A percentile compares a stretch with the other conserved stretches of the same genome.
Conservation (phyloP, 2,329 filamentous ascomycete species). For the Tolypocladium ovalisporum region DNA sequence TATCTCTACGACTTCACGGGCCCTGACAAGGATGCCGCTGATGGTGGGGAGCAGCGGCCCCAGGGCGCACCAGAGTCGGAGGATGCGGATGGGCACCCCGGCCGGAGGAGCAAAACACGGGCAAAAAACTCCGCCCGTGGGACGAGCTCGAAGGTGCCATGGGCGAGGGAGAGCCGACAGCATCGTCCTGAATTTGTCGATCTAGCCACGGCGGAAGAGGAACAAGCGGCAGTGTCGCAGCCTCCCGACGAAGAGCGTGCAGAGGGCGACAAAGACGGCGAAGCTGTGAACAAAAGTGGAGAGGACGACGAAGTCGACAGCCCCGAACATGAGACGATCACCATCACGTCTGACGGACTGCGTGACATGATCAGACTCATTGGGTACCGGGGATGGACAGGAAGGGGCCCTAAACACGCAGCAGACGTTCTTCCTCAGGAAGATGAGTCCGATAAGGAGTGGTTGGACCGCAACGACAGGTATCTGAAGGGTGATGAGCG, state of each 20-base stretch:
- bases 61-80: background rate
- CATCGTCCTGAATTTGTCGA: background rate
- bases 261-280: background rate
- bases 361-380: background rate
- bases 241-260: background rate
- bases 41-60: background rate
- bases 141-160: background rate
- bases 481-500: background rate
- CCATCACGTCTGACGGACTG: background rate
- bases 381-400: background rate
- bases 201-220: background rate
- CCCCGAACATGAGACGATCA: background rate
- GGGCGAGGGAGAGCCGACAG: background rate
- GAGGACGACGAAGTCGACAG: background rate
- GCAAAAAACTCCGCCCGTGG: background rate
- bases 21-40: background rate
- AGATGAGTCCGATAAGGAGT: background rate
- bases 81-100: background rate
- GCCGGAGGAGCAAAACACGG: background rate
- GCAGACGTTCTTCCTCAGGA: background rate
- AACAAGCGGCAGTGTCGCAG: background rate
- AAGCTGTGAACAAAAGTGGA: background rate
- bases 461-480: background rate
- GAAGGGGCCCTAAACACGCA: background rate
- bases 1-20: too few relatives aligned